Evolutionary conservation across 371 early-diverging fungal genomes (phyloP).

Genomic region (Zancudomyces culisetae): DNA sequence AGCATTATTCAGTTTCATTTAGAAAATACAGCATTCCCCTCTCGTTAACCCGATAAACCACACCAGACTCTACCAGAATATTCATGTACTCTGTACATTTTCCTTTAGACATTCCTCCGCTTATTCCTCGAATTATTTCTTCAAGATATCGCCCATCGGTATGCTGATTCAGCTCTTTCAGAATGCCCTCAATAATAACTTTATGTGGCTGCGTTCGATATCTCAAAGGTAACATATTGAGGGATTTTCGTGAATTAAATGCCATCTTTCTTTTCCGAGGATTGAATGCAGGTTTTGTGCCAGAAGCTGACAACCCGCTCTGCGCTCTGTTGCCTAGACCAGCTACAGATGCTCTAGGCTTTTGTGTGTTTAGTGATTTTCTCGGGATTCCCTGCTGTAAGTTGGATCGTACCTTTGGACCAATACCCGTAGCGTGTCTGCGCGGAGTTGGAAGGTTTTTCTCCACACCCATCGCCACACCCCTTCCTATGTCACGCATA

Average conservation of each 20-base stretch:
- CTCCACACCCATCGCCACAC: no score
- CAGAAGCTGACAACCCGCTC: not conserved
- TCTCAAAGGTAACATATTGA: slow-evolving; percentile 11
- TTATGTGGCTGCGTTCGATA: slow-evolving; percentile 18
- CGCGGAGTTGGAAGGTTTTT: no score
- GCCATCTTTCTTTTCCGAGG: slow-evolving; percentile 14
- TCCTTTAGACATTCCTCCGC: slow-evolving; percentile 13
- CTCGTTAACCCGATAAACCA: slow-evolving; percentile 14
- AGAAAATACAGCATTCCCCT: slow-evolving; percentile 20
- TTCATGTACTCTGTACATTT: slow-evolving; percentile 23
- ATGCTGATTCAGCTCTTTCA: slow-evolving; percentile 20
- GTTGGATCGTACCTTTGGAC: not conserved
- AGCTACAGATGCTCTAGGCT: slow-evolving; percentile 8
- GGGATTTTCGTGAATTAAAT: slow-evolving; percentile 15
- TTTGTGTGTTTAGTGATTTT: not conserved
- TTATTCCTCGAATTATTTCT: slow-evolving; percentile 14
- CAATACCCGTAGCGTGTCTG: no score
- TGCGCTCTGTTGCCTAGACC: slow-evolving; percentile 9
- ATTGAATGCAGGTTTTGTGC: no score
- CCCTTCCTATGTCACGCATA: no score
- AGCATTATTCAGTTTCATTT: no score
- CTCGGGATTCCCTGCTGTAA: not conserved
- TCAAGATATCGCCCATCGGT: slow-evolving; percentile 20
- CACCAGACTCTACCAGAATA: slow-evolving; percentile 14
- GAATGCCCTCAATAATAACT: slow-evolving; percentile 12